phyloP scores from a whole-genome alignment of 768 basidiomycete genomes.

The Coprinopsis cinerea region DNA sequence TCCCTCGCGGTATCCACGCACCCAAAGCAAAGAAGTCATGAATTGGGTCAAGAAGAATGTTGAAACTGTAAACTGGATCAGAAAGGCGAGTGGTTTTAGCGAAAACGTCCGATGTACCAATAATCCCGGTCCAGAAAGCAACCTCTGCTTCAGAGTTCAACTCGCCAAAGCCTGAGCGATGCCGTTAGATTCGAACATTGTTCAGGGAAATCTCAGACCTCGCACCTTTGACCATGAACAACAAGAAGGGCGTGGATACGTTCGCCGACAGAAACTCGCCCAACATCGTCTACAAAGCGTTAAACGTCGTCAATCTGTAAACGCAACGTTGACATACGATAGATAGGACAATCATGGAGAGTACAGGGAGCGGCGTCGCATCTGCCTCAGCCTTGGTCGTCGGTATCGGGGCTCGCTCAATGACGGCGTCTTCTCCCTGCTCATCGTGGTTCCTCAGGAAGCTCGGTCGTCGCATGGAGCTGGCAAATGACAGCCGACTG shows the following conservation, averaged over 20 bases:
- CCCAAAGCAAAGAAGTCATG: constrained; percentile 91
- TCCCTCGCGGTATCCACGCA: constrained; percentile 25
- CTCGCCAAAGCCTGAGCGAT: constrained; percentile 55
- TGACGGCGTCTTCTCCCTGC: constrained; percentile 6
- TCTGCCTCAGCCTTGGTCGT: constrained; percentile 63
- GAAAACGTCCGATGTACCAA: constrained; percentile 41
- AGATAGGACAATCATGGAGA: constrained; percentile 90
- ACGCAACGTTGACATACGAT: constrained; percentile 53
- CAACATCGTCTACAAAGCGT: constrained; percentile 66
- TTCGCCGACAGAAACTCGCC: constrained; percentile 95
- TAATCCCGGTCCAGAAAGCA: constrained; percentile 83
- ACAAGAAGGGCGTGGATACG: constrained; percentile 83
- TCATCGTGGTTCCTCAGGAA: constrained; percentile 9
- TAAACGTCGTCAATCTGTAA: neutral
- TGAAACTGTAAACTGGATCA: constrained; percentile 42
- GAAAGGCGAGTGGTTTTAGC: constrained; percentile 12
- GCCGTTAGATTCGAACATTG: constrained; percentile 6
- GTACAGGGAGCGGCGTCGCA: constrained; percentile 73
- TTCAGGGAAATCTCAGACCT: constrained; percentile 12
- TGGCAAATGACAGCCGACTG: constrained; percentile 14
- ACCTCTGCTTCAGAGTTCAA: constrained; percentile 77
- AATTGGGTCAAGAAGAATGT: constrained; percentile 95
- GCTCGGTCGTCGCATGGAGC: constrained; percentile 8
- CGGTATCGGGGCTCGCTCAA: constrained; percentile 67
- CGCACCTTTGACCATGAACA: constrained; percentile 90